phyloP scores from a whole-genome alignment of 352 stramenopile genomes.

The Globisporangium canariense region DNA sequence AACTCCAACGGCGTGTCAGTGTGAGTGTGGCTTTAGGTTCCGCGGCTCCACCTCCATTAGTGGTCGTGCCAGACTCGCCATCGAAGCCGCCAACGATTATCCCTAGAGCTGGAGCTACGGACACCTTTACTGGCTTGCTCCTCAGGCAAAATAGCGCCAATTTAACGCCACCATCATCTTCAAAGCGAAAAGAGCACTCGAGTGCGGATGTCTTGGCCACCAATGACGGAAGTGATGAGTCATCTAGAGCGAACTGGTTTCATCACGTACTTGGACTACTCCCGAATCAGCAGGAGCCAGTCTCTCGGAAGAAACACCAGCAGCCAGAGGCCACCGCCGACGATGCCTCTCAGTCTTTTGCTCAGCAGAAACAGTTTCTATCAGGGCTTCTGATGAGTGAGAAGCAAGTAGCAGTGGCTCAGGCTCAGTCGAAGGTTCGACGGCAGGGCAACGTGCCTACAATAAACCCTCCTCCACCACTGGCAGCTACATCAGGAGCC shows the following conservation, averaged over 20 bases:
- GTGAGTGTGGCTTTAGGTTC: background rate
- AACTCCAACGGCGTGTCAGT: background rate
- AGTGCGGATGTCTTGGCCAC: background rate
- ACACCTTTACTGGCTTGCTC: background rate
- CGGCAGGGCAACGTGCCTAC: conserved; percentile 38
- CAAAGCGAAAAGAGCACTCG: conserved; percentile 5
- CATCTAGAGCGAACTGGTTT: conserved; percentile 4
- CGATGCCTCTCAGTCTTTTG: background rate
- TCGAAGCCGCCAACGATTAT: background rate
- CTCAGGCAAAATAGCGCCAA: background rate
- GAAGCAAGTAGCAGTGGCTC: conserved; percentile 24
- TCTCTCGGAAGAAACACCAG: conserved; percentile 13
- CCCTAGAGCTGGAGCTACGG: background rate
- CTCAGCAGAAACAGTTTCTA: conserved; percentile 28
- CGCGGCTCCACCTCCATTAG: background rate
- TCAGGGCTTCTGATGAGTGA: conserved; percentile 33
- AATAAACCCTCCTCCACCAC: conserved; percentile 14
- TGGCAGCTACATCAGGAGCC: background rate
- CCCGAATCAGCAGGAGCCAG: background rate
- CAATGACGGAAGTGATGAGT: background rate
- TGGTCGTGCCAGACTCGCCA: background rate
- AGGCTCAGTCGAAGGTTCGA: conserved; percentile 32
- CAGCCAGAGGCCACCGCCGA: background rate
- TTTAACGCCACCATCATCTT: background rate
- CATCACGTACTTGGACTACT: conserved; percentile 1